phyloP scores from a whole-genome alignment of 2,329 filamentous ascomycete genomes.

The Phoma sp. region DNA sequence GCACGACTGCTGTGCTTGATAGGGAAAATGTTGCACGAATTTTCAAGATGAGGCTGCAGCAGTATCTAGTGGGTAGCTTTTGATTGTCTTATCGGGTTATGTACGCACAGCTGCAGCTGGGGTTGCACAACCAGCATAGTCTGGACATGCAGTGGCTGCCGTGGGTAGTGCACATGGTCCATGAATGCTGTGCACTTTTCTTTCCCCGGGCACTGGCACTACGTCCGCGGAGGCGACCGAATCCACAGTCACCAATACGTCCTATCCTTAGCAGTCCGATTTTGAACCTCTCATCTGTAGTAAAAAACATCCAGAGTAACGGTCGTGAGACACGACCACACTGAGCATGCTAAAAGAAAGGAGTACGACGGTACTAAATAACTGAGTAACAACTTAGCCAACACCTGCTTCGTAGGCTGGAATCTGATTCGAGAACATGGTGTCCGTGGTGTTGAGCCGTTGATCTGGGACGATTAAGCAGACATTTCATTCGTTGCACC shows the following conservation, averaged over 20 bases:
- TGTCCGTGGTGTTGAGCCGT: not conserved
- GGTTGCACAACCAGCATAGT: not conserved
- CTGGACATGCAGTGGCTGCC: not conserved
- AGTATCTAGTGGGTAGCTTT: not conserved
- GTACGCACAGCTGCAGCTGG: not conserved
- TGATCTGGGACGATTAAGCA: too few species aligned
- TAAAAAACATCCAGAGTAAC: slow-evolving; percentile 31
- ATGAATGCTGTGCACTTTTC: not conserved
- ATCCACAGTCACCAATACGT: not conserved
- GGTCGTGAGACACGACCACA: slow-evolving; percentile 1
- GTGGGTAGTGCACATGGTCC: not conserved
- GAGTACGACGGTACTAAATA: not conserved
- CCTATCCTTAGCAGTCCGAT: not conserved
- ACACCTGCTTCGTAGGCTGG: slow-evolving; percentile 4
- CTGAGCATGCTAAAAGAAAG: slow-evolving; percentile 3
- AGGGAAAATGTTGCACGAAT: not conserved
- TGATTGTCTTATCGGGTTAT: not conserved
- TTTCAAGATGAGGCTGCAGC: not conserved
- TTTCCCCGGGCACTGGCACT: not conserved
- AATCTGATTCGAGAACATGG: not conserved
- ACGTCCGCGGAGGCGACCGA: not conserved
- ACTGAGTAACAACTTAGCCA: not conserved
- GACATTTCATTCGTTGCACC: too few species aligned
- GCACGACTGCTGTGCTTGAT: not conserved
- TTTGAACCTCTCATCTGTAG: slow-evolving; percentile 3